Evolutionary conservation across 805 yeast species (phyloP), one percentile per base, ranked within the genome.

Genomic region (Saccharomycopsis sp.): DNA sequence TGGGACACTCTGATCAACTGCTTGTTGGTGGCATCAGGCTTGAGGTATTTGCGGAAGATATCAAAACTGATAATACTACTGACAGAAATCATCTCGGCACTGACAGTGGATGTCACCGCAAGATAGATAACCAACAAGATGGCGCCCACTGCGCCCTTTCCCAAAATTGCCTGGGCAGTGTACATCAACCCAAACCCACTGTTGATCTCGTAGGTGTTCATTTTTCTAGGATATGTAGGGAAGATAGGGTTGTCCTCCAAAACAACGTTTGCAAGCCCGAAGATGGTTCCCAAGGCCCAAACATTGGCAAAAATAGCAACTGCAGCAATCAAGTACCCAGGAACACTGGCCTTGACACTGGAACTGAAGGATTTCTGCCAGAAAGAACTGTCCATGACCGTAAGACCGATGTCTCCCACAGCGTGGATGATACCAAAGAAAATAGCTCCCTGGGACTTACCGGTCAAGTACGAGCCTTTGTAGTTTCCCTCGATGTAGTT

Each of bases 71-170:
- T 56, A 57, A 74, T 72, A 55, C 73, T 68, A 56, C 74, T 69
- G 29, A 73, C 76, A 2, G 76, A 72, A 48, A 74, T 70, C 70
- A 74, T 63, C 61, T 74, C 73, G 3, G 77, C 75, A 55, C 74
- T 69, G 16, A 71, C 73, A 2, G 77, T 71, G n/a, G 76, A 72
- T 9, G 77, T 74, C 29, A 73, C 76, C 1, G 76, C 74, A 58
- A 73, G 66, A 60, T 71, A 74, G 24, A 74, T 64, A 51, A 72
- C 66, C 44, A 74, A 63, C 24, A 74, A 63, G 2, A 86, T 76
- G 53, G 84, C 84, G 40, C 78, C 86, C 7, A 87, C 89, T 53
- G 90, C 91, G 61, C 85, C 83, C 56, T 73, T 81, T 50, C 90
- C 90, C 66, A 85, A 77, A 54, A 85, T 71, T 0, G 89, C 87